Base-by-base conservation (phyloP, 148 eudicot genomes). In the Camellia granthamiana region DNA sequence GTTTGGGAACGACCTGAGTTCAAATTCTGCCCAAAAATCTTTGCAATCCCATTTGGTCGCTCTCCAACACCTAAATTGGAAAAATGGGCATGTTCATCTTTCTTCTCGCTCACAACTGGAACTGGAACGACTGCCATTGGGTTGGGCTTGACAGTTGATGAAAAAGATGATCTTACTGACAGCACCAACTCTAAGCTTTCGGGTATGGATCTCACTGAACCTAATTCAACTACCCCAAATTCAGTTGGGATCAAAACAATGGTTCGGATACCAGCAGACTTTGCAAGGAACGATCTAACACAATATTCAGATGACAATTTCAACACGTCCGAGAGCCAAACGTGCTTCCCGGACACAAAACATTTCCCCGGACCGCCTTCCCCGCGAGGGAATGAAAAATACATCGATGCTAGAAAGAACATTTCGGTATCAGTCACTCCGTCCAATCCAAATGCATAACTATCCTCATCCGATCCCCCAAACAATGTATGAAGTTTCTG, bases 361-460 rank as follows among this genome's bases (percentile, higher is more conserved):
- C 91, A 91, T 44, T 62, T 80, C 62, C 97, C 97, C 0, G 93
- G 97, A 8, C 97, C 99, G 0, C 94, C 96, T 79, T 91, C 86
- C 14, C 90, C 92, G 19, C 83, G 78, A 7, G 89, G 90, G 72
- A 95, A 95, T 1, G 91, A 89, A 61, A 93, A 95, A 73, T 95
- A 95, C 99, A 95, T 95, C 0, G 99, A 95, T 4, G 88, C 89
- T 13, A 95, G 83, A 77, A 90, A 95, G 73, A 95, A 89, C 97
- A 95, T 93, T 80, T 95, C 99, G 70, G 87, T 85, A 87, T 93
- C 97, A 0, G 97, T 91, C 78, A 95, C 97, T 85, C 86, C 90
- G 86, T 92, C 99, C 82, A 95, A 79, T 16, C 91, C 88, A 79
- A 85, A 84, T 30, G 95, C 97, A 84, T 93, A 88, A 77, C 87